Evolutionary conservation across 495 filamentous ascomycete species (phyloP), one percentile per base, ranked within the genome.

Genomic region (Daldinia decipiens): DNA sequence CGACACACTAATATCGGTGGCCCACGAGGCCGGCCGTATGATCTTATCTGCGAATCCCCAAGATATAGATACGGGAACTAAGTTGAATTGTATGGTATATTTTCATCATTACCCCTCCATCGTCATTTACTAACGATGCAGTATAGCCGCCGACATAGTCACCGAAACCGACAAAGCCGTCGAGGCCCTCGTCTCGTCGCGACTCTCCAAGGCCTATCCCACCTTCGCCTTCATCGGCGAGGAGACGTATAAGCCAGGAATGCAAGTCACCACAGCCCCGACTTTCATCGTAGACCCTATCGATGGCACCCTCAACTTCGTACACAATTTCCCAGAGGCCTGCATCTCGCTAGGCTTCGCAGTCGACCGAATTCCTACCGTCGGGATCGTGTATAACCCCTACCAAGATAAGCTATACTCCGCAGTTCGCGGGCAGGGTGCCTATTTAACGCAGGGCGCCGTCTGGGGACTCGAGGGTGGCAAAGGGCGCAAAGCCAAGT

Each of bases 211-310:
- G 26, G 83, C 82, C 63, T 95, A 92, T 79, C 92, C 93, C 0
- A 62, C 81, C 67, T 94, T 89, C 79, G 77, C 82, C 72, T 94
- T 95, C 78, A 85, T 94, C 67, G 92, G 92, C 74, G 92, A 95
- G 75, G 93, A 97, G 78, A 96, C 91, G 19, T 95, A 94, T 84
- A 79, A 89, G 52, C 85, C 91, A 29, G 87, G 89, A 60, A 81
- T 81, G 65, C 82, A 75, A 27, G 82, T 97, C 62, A 92, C 90
- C 3, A 73, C 84, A 39, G 83, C 81, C 1, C 93, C 93, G 1
- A 97, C 93, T 51, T 97, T 97, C 81, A 86, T 97, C 79, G 87
- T 91, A 65, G 93, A 97, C 81, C 93, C 93, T 43, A 94, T 96
- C 73, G 93, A 97, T 81, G 93, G 93, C 64, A 96, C 93, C 12